Base-by-base conservation (phyloP, 192 early-diverging fungal genomes). In the Coemansia sp. region DNA sequence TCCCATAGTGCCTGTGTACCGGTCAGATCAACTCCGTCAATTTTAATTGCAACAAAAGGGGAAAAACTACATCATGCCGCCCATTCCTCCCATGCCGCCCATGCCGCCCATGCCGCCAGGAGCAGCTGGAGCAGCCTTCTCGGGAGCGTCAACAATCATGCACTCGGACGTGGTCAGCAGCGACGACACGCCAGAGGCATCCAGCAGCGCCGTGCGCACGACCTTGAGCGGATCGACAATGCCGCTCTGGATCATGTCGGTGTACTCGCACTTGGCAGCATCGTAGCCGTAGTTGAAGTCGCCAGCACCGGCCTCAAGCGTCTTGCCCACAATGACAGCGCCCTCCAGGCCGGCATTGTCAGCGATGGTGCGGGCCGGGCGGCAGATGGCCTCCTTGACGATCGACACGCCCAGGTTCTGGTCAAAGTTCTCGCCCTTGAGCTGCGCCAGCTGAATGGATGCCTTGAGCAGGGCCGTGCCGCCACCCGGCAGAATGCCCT, bases 171-270 rank as follows among this genome's bases (percentile, higher is more conserved):
- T 99, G 55, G 94, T 96, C 59, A 99, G 81, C 48, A 99, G 84
- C 62, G 90, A 92, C 41, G 97, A 96, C 68, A 98, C 96, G 68
- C 97, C 93, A 10, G 92, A 82, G 50, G 97, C 92, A 83, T 99
- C 96, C 56, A 97, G 88, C 45, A 99, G 81, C 20, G 93, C 94
- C 19, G 97, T 99, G 65, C 96, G 90, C 33, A 98, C 96, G 42
- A 99, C 97, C 88, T 99, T 99, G 82, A 93, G 86, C 35, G 97
- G 97, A 70, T 99, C 97, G 37, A 99, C 86, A 60, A 99, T 93
- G 63, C 97, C 97, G 75, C 83, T 86, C 73, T 92, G 83, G 80
- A 97, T 91, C 94, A 99, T 92, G 66, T 99, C 94, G 30, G 84
- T 87, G 79, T 97, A 99, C 61, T 91, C 89, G 63, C 91, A 88